A percentile compares a stretch with the other conserved stretches of the same genome.
Conservation (phyloP, 1,139 yeast genomes). For the Sugiyamaella castrensis region DNA sequence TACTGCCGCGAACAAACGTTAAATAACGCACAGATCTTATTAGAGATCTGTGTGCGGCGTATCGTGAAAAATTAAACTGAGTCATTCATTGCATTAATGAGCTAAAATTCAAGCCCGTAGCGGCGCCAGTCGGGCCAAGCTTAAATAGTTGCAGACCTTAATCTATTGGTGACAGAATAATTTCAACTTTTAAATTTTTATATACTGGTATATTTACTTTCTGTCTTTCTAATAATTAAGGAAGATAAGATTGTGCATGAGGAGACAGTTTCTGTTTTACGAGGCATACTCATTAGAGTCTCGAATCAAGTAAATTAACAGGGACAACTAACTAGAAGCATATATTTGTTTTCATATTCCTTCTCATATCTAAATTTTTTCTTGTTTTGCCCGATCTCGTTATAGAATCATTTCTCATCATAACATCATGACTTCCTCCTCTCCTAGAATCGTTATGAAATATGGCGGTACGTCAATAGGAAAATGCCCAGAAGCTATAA, state of each 20-base stretch:
- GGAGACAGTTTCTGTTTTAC: slow-evolving; percentile 17
- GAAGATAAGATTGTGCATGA: slow-evolving; percentile 9
- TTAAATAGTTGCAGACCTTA: background rate
- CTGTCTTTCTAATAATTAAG: too few relatives aligned
- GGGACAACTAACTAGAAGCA: background rate
- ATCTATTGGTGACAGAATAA: background rate
- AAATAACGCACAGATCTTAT: background rate
- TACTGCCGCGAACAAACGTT: too few relatives aligned
- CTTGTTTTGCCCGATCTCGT: background rate
- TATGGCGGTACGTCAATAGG: slow-evolving; percentile 99
- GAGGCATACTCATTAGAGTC: slow-evolving; percentile 19
- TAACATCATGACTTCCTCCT: slow-evolving; percentile 12
- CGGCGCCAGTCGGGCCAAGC: background rate
- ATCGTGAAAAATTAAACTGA: too few relatives aligned
- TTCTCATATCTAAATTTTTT: too few relatives aligned
- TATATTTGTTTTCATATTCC: too few relatives aligned
- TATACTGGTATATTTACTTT: too few relatives aligned
- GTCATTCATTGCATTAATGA: too few relatives aligned
- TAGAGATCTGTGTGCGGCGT: too few relatives aligned
- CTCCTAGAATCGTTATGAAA: slow-evolving; percentile 82
- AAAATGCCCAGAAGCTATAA: slow-evolving; percentile 80
- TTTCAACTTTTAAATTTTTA: too few relatives aligned
- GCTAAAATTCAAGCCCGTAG: background rate
- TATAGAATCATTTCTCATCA: background rate
- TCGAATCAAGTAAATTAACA: slow-evolving; percentile 11